Evolutionary conservation across 257 asterid species (phyloP).

Genomic region (Petunia secreta): DNA sequence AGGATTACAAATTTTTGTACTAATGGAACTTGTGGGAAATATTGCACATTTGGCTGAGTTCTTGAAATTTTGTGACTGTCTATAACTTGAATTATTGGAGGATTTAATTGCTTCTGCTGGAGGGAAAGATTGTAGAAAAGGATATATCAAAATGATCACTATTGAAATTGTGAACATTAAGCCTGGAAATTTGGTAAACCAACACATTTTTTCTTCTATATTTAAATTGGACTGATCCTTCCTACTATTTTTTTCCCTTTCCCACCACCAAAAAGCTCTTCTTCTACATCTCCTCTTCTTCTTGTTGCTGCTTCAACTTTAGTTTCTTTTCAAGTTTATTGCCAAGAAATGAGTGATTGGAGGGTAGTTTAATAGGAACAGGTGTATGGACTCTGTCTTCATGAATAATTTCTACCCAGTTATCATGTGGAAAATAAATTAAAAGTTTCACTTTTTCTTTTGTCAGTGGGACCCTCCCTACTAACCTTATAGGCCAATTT

Average conservation of each 20-base stretch:
- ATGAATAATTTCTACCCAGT: slow-evolving; percentile 18
- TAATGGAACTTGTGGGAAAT: not conserved
- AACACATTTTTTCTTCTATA: slow-evolving; percentile 10
- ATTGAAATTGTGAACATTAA: slow-evolving; percentile 31
- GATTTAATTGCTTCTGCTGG: slow-evolving; percentile 56
- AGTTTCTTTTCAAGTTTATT: not conserved
- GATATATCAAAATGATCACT: slow-evolving; percentile 51
- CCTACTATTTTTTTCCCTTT: not conserved
- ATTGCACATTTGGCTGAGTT: slow-evolving; percentile 10
- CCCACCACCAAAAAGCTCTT: not conserved
- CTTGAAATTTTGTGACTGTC: slow-evolving; percentile 1
- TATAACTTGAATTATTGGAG: slow-evolving; percentile 28
- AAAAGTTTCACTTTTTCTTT: slow-evolving; percentile 3
- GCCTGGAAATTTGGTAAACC: slow-evolving; percentile 21
- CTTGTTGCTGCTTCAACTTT: not conserved
- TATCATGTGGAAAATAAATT: slow-evolving; percentile 24
- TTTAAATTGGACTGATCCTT: not conserved
- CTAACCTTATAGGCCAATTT: not conserved
- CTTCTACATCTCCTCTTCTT: not conserved
- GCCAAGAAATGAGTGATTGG: not conserved
- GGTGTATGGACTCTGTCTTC: not conserved
- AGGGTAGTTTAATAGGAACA: slow-evolving; percentile 8
- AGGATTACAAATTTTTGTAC: slow-evolving; percentile 43
- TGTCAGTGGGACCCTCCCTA: not conserved
- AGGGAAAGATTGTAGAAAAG: slow-evolving; percentile 57